Percentiles rank a stretch among this genome's conserved stretches.
Conservation (phyloP, 306 rosid species). For the Albizia julibrissin region DNA sequence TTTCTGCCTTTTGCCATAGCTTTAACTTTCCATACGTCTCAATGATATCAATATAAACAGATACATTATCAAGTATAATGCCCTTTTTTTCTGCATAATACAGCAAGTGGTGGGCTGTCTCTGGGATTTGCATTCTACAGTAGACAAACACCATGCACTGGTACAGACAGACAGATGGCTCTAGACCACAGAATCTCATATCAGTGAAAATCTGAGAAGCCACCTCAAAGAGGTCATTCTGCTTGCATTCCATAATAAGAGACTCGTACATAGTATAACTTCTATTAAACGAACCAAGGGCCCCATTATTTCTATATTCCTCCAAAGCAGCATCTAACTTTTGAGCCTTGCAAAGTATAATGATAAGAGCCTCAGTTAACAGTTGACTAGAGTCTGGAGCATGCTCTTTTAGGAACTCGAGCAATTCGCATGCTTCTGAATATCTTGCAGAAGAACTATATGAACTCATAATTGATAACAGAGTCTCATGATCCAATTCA, state of each 20-base stretch:
- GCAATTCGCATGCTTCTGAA: conserved; percentile 82
- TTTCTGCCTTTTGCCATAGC: conserved; percentile 91
- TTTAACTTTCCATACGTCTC: conserved; percentile 81
- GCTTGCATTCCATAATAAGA: conserved; percentile 68
- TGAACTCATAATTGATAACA: conserved; percentile 71
- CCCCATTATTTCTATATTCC: conserved; percentile 62
- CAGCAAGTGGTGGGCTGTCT: conserved; percentile 82
- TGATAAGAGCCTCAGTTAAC: conserved; percentile 73
- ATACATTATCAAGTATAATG: conserved; percentile 39
- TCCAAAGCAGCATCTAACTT: conserved; percentile 74
- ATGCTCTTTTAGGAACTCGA: conserved; percentile 73
- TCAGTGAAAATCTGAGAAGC: conserved; percentile 88
- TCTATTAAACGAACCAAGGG: conserved; percentile 54
- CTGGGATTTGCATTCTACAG: conserved; percentile 76
- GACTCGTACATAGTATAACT: conserved; percentile 70
- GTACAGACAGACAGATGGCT: conserved; percentile 64
- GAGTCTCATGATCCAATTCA: conserved; percentile 69
- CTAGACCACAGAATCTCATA: conserved; percentile 77
- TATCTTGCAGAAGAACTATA: conserved; percentile 82
- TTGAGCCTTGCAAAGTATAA: conserved; percentile 77
- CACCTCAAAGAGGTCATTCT: conserved; percentile 62
- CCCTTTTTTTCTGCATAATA: conserved; percentile 64
- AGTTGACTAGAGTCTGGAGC: conserved; percentile 61
- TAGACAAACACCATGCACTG: conserved; percentile 63
- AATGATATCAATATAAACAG: conserved; percentile 55